Conservation (phyloP, 495 filamentous ascomycete genomes). For the Xylaria flabelliformis region DNA sequence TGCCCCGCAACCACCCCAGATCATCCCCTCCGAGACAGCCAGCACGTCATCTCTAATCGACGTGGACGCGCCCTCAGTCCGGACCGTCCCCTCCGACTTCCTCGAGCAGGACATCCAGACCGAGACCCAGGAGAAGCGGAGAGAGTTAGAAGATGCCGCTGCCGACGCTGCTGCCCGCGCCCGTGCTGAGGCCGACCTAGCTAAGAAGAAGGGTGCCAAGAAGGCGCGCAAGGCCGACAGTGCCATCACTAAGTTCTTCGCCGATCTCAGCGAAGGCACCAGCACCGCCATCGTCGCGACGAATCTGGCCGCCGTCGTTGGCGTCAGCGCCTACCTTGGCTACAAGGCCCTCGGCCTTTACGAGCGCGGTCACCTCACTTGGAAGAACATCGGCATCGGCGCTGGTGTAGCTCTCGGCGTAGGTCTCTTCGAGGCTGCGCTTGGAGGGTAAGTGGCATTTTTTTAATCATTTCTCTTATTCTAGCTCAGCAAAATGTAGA, state of each 20-base stretch:
- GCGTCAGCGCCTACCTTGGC: conserved; percentile 53
- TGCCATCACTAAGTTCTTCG: conserved; percentile 46
- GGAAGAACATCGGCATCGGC: conserved; percentile 71
- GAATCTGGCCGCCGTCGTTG: conserved; percentile 52
- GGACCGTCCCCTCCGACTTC: conserved; percentile 71
- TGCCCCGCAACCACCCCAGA: conserved; percentile 67
- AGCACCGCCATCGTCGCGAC: conserved; percentile 44
- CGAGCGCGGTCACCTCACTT: conserved; percentile 68
- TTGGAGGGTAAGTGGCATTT: conserved; percentile 44
- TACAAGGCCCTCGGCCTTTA: conserved; percentile 60
- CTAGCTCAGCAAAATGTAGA: neutral
- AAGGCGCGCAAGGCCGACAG: conserved; percentile 46
- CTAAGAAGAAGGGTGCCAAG: conserved; percentile 58
- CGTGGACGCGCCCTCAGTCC: conserved; percentile 75
- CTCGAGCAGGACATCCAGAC: conserved; percentile 69
- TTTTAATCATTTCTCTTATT: neutral
- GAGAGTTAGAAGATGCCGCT: conserved; percentile 53
- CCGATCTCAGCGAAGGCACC: conserved; percentile 40
- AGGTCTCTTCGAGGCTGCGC: conserved; percentile 48
- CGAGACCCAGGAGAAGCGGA: conserved; percentile 67
- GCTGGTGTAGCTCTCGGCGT: conserved; percentile 56
- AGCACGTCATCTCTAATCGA: conserved; percentile 71
- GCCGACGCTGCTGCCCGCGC: conserved; percentile 41
- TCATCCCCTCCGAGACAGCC: conserved; percentile 65
- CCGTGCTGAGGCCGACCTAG: conserved; percentile 54